Conservation (phyloP, 768 basidiomycete species). For the Russula sp. region DNA sequence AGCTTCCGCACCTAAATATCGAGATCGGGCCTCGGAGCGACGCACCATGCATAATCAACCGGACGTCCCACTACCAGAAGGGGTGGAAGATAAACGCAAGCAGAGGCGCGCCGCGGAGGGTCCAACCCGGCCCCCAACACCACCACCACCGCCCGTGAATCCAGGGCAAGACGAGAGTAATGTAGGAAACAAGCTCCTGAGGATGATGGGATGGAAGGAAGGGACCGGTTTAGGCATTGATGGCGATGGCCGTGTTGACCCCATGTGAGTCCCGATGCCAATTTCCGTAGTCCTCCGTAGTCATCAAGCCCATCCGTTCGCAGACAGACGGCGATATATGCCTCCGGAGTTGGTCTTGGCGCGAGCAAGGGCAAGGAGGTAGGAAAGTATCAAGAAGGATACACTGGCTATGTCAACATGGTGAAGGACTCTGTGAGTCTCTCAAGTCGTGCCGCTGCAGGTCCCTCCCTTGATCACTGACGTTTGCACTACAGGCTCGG, state of each 20-base stretch:
- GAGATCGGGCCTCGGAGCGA: slow-evolving; percentile 91
- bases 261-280: slow-evolving; percentile 52
- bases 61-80: slow-evolving; percentile 64
- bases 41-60: slow-evolving; percentile 90
- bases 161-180: slow-evolving; percentile 80
- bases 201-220: slow-evolving; percentile 98
- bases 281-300: not conserved
- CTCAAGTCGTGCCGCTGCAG: not conserved
- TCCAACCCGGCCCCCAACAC: slow-evolving; percentile 52
- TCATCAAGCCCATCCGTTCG: not conserved
- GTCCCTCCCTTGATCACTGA: not conserved
- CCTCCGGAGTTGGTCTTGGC: slow-evolving; percentile 85
- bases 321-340: slow-evolving; percentile 81
- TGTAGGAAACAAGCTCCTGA: slow-evolving; percentile 86
- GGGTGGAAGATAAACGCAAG: slow-evolving; percentile 39
- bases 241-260: slow-evolving; percentile 83
- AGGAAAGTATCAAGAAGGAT: slow-evolving; percentile 62
- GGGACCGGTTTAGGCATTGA: slow-evolving; percentile 80
- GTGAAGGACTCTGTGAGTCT: slow-evolving; percentile 60
- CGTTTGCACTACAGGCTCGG: slow-evolving; percentile 22
- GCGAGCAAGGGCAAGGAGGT: slow-evolving; percentile 86
- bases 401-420: slow-evolving; percentile 65
- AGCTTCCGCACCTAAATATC: slow-evolving; percentile 69
- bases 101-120: slow-evolving; percentile 50
- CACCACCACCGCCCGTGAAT: slow-evolving; percentile 57